Base-by-base conservation (phyloP, 306 rosid genomes). In the Lagenaria siceraria region DNA sequence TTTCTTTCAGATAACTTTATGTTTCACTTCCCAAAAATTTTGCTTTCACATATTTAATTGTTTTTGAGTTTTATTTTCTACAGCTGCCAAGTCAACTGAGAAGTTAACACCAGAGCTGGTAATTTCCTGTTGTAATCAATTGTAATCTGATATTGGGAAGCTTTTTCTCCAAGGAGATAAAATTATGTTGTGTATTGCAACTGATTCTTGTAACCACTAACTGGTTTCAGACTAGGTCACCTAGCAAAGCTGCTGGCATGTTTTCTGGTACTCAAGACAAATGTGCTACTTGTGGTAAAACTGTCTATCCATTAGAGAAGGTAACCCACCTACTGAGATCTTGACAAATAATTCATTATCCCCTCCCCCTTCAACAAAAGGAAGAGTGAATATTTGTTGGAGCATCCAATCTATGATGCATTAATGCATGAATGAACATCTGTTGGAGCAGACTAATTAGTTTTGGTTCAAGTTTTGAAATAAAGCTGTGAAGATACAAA, bases 231-330 rank as follows among this genome's bases (percentile, higher is more conserved):
- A 91, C 98, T 81, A 91, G 93, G 75, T 87, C 96, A 18, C 91
- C 93, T 27, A 93, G 97, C 83, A 93, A 93, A 91, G 96, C 98
- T 76, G 98, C 98, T 1, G 53, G 96, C 84, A 91, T 93, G 98
- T 93, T 93, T 85, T 93, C 97, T 66, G 98, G 98, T 58, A 93
- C 98, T 10, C 96, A 89, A 85, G 98, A 91, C 31, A 93, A 93
- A 82, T 93, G 98, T 66, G 92, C 98, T 27, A 89, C 98, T 55
- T 91, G 98, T 81, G 92, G 92, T 35, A 93, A 93, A 85, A 93
- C 97, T 38, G 98, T 95, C 52, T 93, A 91, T 85, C 98, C 98
- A 24, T 81, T 93, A 81, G 98, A 93, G 89, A 93, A 89, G 97
- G 98, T 93, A 84, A 25, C 35, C n/a, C 52, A n/a, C 71, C 69